Percentiles rank a stretch among this genome's conserved stretches.
These are phyloP conservation scores for Lagenaria siceraria DNA, from an alignment of 306 rosid species.

Conservation along the genomic window DNA sequence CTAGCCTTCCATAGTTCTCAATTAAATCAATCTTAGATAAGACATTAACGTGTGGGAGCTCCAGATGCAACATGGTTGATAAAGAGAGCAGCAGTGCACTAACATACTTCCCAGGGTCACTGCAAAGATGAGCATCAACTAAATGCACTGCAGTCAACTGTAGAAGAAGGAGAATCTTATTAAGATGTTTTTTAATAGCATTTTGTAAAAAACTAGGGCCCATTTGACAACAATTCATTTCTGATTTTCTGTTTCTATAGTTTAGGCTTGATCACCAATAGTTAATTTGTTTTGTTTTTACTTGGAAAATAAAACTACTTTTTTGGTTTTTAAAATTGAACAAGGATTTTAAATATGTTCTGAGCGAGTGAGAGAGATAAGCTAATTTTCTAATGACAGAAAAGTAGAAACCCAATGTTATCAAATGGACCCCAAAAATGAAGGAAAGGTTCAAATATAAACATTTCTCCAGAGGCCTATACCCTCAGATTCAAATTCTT, in stretches of 20 bases:
- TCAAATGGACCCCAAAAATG: neutral
- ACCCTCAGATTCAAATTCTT: conserved; percentile 75
- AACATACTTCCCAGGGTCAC: conserved; percentile 90
- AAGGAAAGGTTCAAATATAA: conserved; percentile 6
- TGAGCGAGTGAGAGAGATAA: neutral
- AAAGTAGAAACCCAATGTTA: neutral
- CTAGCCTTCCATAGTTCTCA: conserved; percentile 85
- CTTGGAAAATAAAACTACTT: neutral
- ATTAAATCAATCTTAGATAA: conserved; percentile 88
- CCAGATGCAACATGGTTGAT: conserved; percentile 86
- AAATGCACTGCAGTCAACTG: conserved; percentile 92
- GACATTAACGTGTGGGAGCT: conserved; percentile 81
- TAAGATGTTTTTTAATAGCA: conserved; percentile 12
- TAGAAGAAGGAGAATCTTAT: conserved; percentile 27
- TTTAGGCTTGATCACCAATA: neutral
- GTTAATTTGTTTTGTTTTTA: neutral
- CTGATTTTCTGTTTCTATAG: neutral
- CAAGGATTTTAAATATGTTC: neutral
- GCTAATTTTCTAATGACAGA: neutral
- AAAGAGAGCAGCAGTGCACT: conserved; percentile 81
- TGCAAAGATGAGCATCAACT: conserved; percentile 90
- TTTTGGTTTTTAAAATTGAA: neutral
- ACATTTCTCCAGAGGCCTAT: conserved; percentile 12
- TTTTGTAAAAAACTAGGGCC: neutral
- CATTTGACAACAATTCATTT: neutral